phyloP scores from a whole-genome alignment of 108 stramenopile genomes.

The Epipyxis sp. region DNA sequence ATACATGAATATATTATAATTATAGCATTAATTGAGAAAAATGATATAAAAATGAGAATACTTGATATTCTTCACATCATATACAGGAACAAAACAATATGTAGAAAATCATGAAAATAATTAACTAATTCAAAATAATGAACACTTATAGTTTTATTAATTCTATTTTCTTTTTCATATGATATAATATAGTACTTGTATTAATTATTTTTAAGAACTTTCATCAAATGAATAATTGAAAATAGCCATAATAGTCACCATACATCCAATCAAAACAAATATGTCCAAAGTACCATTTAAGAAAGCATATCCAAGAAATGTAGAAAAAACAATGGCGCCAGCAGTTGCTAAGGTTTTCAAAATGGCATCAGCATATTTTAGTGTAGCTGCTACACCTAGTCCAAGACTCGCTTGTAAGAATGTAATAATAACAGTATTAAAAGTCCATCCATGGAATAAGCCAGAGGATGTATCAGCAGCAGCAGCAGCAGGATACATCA shows the following conservation, averaged over 20 bases:
- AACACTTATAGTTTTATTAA: too few relatives aligned
- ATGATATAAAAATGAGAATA: too few relatives aligned
- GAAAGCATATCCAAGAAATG: conserved; percentile 32
- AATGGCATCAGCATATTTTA: conserved; percentile 88
- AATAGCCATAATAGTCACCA: conserved; percentile 6
- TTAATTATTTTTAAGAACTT: too few relatives aligned
- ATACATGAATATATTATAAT: too few relatives aligned
- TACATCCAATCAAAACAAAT: conserved; percentile 20
- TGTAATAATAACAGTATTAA: conserved; percentile 39
- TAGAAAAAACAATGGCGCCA: conserved; percentile 43
- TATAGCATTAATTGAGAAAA: too few relatives aligned
- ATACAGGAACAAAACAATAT: neutral
- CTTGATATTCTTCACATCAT: neutral
- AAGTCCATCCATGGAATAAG: conserved; percentile 40
- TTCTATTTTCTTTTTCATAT: too few relatives aligned
- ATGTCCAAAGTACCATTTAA: conserved; percentile 7
- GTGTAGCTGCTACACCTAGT: conserved; percentile 79
- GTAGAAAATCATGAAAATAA: neutral
- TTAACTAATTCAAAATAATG: too few relatives aligned
- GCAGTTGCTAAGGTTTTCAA: conserved; percentile 79
- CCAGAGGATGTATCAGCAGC: neutral
- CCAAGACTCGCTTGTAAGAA: conserved; percentile 79
- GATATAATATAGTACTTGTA: too few relatives aligned
- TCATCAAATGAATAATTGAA: conserved; percentile 26
- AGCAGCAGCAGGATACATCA: neutral